These are phyloP conservation scores for Pyrenopolyporus hunteri DNA, from an alignment of 495 filamentous ascomycete genomes.

Conservation along the genomic window DNA sequence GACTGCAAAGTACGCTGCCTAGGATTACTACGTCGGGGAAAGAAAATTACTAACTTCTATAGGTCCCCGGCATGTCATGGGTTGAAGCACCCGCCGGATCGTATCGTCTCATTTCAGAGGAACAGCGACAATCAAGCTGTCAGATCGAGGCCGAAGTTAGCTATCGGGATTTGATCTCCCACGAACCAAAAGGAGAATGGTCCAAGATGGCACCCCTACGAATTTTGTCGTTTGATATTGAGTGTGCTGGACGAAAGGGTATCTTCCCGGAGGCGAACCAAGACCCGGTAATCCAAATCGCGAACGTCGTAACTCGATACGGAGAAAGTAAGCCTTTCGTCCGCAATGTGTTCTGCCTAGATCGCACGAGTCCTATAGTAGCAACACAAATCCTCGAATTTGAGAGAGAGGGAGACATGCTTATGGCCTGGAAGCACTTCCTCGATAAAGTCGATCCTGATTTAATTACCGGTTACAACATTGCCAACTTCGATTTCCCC, in stretches of 20 bases:
- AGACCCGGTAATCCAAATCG: constrained; percentile 98
- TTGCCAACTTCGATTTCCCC: constrained; percentile 97
- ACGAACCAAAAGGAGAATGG: constrained; percentile 92
- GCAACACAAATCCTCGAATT: constrained; percentile 92
- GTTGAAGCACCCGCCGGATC: constrained; percentile 79
- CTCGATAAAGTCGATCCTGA: constrained; percentile 92
- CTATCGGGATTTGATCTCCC: constrained; percentile 83
- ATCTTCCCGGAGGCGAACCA: constrained; percentile 91
- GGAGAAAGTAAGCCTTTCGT: constrained; percentile 96
- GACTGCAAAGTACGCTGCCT: constrained; percentile 70
- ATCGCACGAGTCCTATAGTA: constrained; percentile 88
- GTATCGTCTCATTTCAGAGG: constrained; percentile 67
- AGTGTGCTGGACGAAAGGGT: constrained; percentile 96
- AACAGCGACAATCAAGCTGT: constrained; percentile 81
- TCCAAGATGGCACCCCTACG: constrained; percentile 97
- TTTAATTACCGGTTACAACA: constrained; percentile 99
- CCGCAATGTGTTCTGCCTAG: constrained; percentile 93
- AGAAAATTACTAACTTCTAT: constrained; percentile 23
- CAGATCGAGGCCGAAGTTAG: constrained; percentile 90
- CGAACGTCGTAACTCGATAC: constrained; percentile 94
- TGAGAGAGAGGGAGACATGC: constrained; percentile 80
- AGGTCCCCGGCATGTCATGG: constrained; percentile 96
- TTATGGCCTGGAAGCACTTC: constrained; percentile 87
- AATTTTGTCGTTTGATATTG: constrained; percentile 96
- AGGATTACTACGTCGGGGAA: neutral